These are phyloP conservation scores for Sporothrix euskadiensis DNA, from an alignment of 2,329 filamentous ascomycete genomes.

Conservation along the genomic window DNA sequence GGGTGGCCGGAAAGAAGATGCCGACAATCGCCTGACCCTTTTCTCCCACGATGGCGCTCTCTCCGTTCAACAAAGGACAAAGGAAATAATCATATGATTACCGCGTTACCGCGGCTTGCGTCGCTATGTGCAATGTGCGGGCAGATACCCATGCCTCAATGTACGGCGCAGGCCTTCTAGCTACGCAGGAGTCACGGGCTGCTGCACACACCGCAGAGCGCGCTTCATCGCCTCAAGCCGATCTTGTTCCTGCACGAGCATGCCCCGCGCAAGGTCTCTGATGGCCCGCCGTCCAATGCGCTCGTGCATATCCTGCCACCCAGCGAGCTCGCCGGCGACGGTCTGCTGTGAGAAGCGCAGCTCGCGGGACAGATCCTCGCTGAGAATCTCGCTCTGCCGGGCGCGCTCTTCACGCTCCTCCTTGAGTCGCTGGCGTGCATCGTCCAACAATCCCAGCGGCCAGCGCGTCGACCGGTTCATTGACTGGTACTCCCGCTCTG, in stretches of 20 bases:
- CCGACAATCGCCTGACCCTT: too few species aligned
- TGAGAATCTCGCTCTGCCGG: conserved; percentile 66
- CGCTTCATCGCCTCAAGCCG: conserved; percentile 77
- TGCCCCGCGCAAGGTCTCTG: conserved; percentile 71
- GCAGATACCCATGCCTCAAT: too few species aligned
- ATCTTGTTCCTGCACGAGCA: conserved; percentile 78
- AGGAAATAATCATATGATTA: too few species aligned
- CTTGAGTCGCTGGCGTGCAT: conserved; percentile 77
- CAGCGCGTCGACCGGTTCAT: conserved; percentile 74
- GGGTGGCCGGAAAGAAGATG: background rate
- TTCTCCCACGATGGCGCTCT: background rate
- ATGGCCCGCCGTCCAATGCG: conserved; percentile 73
- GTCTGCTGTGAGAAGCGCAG: conserved; percentile 90
- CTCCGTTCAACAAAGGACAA: too few species aligned
- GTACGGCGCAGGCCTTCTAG: too few species aligned
- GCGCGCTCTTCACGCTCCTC: conserved; percentile 84
- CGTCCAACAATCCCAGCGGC: conserved; percentile 81
- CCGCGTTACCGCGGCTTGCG: too few species aligned
- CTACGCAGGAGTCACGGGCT: background rate
- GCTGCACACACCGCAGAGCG: conserved; percentile 65
- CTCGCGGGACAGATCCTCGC: conserved; percentile 74
- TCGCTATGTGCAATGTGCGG: too few species aligned
- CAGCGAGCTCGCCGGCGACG: conserved; percentile 85
- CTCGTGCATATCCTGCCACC: conserved; percentile 89
- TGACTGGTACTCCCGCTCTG: conserved; percentile 75